Evolutionary conservation across 768 basidiomycete genomes (phyloP).

Genomic region (Mycena kentingensis): DNA sequence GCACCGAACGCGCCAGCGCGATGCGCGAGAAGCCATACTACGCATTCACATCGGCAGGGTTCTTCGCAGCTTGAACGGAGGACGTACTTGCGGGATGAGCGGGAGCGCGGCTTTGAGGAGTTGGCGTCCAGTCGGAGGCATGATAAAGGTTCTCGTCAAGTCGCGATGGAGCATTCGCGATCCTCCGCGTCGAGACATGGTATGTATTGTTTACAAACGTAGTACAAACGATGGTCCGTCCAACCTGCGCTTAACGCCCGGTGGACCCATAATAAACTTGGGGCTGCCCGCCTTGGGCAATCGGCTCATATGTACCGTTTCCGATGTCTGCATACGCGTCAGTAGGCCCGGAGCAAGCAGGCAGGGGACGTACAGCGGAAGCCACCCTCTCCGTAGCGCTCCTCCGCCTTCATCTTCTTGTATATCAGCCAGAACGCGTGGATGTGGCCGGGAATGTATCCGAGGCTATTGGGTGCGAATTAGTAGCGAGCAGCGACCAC

Average conservation of each 20-base stretch:
- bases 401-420: conserved; percentile 86
- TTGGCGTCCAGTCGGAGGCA: conserved; percentile 29
- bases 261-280: conserved; percentile 26
- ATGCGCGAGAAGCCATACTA: conserved; percentile 76
- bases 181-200: conserved; percentile 16
- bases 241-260: too few relatives aligned
- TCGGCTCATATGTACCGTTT: conserved; percentile 31
- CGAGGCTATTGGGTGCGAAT: conserved; percentile 49
- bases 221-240: too few relatives aligned
- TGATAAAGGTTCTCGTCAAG: neutral
- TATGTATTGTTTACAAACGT: too few relatives aligned
- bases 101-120: conserved; percentile 66
- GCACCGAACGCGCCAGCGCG: conserved; percentile 64
- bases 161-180: neutral
- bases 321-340: conserved; percentile 26
- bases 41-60: conserved; percentile 5
- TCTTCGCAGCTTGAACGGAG: neutral
- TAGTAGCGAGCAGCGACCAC: neutral
- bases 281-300: conserved; percentile 23
- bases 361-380: conserved; percentile 63
- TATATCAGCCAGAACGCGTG: conserved; percentile 92
- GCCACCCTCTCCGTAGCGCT: conserved; percentile 74
- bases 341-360: neutral
- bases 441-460: conserved; percentile 71
- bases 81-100: conserved; percentile 41